Evolutionary conservation across 805 yeast genomes (phyloP).

Genomic region (Candida broadrunensis): DNA sequence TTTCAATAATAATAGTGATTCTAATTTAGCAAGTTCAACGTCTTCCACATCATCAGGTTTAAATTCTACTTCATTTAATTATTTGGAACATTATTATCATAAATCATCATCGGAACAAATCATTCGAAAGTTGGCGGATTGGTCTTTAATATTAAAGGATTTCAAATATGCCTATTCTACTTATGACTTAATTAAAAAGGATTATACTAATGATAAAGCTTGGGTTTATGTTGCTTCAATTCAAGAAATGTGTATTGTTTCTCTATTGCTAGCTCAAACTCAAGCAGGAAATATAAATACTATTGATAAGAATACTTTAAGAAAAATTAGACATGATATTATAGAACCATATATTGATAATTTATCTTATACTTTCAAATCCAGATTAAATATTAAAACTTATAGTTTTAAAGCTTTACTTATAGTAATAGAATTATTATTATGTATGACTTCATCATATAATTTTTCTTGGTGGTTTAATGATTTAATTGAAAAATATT

Average conservation of each 20-base stretch:
- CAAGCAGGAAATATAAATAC: conserved; percentile 32
- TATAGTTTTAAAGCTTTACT: conserved; percentile 70
- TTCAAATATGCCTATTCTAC: conserved; percentile 79
- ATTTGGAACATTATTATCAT: conserved; percentile 55
- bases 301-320: conserved; percentile 37
- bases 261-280: conserved; percentile 61
- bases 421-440: conserved; percentile 67
- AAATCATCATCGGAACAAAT: conserved; percentile 67
- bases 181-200: conserved; percentile 79
- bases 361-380: conserved; percentile 68
- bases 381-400: conserved; percentile 65
- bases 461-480: conserved; percentile 45
- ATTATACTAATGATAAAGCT: conserved; percentile 72
- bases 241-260: conserved; percentile 84
- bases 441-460: conserved; percentile 42
- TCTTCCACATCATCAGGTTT: conserved; percentile 5
- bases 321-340: conserved; percentile 50
- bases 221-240: conserved; percentile 78
- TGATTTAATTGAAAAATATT: conserved; percentile 40
- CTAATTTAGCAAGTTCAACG: conserved; percentile 4
- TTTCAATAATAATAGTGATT: conserved; percentile 24
- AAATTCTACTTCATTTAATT: conserved; percentile 37
- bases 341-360: conserved; percentile 66
- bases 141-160: conserved; percentile 89
- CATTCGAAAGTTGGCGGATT: conserved; percentile 83